Conservation (phyloP, 345 rosid species). For the Citrus reticulata region DNA sequence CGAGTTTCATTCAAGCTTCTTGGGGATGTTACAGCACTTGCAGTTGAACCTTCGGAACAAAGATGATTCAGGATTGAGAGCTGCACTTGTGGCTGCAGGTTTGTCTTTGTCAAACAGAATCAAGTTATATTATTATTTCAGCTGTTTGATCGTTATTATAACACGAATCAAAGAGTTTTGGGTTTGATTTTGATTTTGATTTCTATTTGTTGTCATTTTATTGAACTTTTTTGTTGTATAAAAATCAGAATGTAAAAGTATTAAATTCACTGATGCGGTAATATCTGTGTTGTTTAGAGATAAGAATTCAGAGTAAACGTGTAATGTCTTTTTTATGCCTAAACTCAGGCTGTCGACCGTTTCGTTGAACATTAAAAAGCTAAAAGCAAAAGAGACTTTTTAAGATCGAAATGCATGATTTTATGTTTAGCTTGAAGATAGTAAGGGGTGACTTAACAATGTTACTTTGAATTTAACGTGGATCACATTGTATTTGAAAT, state of each 20-base stretch:
- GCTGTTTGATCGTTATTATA: slow-evolving; percentile 30
- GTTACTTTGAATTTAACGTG: not conserved
- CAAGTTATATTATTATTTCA: slow-evolving; percentile 63
- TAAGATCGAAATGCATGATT: too few species aligned
- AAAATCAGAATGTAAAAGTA: slow-evolving; percentile 11
- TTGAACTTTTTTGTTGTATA: slow-evolving; percentile 22
- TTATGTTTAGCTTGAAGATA: too few species aligned
- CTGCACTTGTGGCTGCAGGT: slow-evolving; percentile 56
- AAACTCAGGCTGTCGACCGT: not conserved
- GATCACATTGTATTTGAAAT: too few species aligned
- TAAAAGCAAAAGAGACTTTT: not conserved
- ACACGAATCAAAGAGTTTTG: not conserved
- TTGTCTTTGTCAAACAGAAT: slow-evolving; percentile 66
- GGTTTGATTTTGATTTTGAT: slow-evolving; percentile 5
- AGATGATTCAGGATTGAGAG: slow-evolving; percentile 48
- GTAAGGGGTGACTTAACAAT: too few species aligned
- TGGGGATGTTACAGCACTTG: slow-evolving; percentile 71
- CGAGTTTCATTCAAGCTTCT: slow-evolving; percentile 61
- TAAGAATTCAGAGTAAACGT: not conserved
- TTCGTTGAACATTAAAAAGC: not conserved
- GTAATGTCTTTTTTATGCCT: not conserved
- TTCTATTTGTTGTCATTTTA: not conserved
- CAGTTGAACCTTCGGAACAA: slow-evolving; percentile 68
- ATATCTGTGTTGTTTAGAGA: not conserved
- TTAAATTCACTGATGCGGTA: slow-evolving; percentile 7